Evolutionary conservation across 495 filamentous ascomycete genomes (phyloP).

Genomic region (Astrothelium subdiscretum): DNA sequence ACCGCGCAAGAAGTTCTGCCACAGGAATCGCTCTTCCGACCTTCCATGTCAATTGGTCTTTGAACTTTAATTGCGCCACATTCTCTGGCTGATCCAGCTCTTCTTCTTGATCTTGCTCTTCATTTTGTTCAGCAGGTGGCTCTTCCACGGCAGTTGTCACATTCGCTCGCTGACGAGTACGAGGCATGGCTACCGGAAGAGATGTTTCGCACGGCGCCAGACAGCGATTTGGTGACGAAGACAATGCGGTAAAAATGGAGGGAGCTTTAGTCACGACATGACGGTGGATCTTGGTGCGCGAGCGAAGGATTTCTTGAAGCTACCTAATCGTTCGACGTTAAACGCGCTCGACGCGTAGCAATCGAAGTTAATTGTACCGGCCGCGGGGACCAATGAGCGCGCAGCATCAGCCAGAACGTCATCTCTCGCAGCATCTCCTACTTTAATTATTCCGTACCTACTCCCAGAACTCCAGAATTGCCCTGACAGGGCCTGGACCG

Average conservation of each 20-base stretch:
- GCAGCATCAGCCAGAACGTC: background rate
- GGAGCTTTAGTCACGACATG: background rate
- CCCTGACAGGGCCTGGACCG: too few relatives aligned
- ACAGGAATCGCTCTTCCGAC: slow-evolving; percentile 80
- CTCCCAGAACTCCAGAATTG: too few relatives aligned
- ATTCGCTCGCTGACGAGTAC: slow-evolving; percentile 15
- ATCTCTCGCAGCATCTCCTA: background rate
- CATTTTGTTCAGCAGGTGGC: slow-evolving; percentile 1
- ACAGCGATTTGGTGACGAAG: background rate
- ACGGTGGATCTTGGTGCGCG: background rate
- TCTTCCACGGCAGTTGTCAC: slow-evolving; percentile 18
- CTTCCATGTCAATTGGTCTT: slow-evolving; percentile 82
- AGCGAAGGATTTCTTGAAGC: background rate
- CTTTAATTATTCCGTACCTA: too few relatives aligned
- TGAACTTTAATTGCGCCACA: slow-evolving; percentile 48
- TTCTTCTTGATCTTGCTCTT: slow-evolving; percentile 19
- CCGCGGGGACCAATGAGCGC: background rate
- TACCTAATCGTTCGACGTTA: background rate
- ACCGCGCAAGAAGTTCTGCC: slow-evolving; percentile 65
- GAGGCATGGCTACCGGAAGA: background rate
- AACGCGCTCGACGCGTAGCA: slow-evolving; percentile 1
- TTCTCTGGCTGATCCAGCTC: background rate
- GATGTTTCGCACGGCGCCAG: background rate
- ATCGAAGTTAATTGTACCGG: background rate
- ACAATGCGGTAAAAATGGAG: background rate